phyloP scores from a whole-genome alignment of 2,329 filamentous ascomycete species.

The Talaromyces rugulosus region DNA sequence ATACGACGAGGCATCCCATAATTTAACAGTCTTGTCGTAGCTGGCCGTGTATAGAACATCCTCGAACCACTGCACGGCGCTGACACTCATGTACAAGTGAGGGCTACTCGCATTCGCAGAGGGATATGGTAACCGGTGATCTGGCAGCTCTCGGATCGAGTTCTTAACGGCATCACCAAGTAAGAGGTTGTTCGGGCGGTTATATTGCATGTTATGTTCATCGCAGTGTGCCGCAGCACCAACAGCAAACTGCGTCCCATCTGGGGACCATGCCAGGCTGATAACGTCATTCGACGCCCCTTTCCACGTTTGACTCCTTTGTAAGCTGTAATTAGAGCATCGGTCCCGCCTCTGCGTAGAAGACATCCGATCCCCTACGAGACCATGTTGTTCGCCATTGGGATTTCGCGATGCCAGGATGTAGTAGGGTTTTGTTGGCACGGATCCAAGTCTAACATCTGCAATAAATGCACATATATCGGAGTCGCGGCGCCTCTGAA shows the following conservation, averaged over 20 bases:
- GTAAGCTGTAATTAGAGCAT: not conserved
- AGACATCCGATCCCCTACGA: not conserved
- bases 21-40: slow-evolving; percentile 53
- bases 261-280: slow-evolving; percentile 53
- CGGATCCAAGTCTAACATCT: slow-evolving; percentile 17
- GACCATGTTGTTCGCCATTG: not conserved
- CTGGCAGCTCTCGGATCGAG: slow-evolving; percentile 49
- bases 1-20: slow-evolving; percentile 47
- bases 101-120: slow-evolving; percentile 48
- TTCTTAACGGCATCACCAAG: slow-evolving; percentile 44
- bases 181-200: slow-evolving; percentile 54
- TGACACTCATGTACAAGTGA: slow-evolving; percentile 54
- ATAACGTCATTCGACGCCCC: slow-evolving; percentile 58
- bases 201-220: slow-evolving; percentile 56
- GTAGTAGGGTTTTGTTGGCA: slow-evolving; percentile 17
- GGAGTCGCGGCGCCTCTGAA: slow-evolving; percentile 16
- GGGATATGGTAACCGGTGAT: slow-evolving; percentile 48
- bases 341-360: slow-evolving; percentile 15
- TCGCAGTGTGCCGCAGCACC: slow-evolving; percentile 56
- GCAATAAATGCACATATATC: slow-evolving; percentile 20
- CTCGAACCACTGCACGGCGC: slow-evolving; percentile 50
- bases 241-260: slow-evolving; percentile 53
- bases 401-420: slow-evolving; percentile 8
- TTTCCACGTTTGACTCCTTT: slow-evolving; percentile 44
- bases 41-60: slow-evolving; percentile 50